Base-by-base conservation (phyloP, 2,329 filamentous ascomycete genomes). In the Botrytis squamosa region DNA sequence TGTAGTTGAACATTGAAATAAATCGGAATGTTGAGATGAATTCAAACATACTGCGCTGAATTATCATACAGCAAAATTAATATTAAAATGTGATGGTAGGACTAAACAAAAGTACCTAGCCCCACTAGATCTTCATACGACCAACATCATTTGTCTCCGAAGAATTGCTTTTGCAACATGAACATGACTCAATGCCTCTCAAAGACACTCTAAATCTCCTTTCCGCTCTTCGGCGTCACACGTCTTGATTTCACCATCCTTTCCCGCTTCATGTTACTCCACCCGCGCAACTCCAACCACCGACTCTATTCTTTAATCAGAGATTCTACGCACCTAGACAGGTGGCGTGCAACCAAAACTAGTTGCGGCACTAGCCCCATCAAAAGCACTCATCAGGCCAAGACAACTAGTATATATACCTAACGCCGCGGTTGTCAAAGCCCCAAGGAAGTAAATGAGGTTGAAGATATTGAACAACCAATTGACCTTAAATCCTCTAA, bases 381-480 rank as follows among this genome's bases (percentile, higher is more conserved):
- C 16, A 42, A 73, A 73, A 20, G 66, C 72, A 29, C 55, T 40
- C 7, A 73, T 73, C 44, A 73, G 40, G 12, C 57, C 72, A 40
- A 63, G 46, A 57, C 57, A 64, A 73, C 66, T 70, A 64, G 72
- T 75, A 70, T 78, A 79, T 63, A 78, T 77, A 16, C 78, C 78
- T 65, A 79, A 69, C 20, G 71, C 74, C 52, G 73, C 76, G 44
- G 76, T 79, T 33, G 73, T 73, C 55, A 79, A 65, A 22, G 77
- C 75, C 1, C 73, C 76, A 12, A 78, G 66, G 66, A 78, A 78
- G 66, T 78, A 79, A 16, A 78, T 44, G 22, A 75, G 62, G 63
- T 78, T 74, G 63, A 76, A 77, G 7, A 74, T 36, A 59, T 78
- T 78, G 55, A 74, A 75, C 6, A 49, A 29, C 33, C 77, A 76